Base-by-base conservation (phyloP, 1,139 yeast species). In the Fermentozyma sake region DNA sequence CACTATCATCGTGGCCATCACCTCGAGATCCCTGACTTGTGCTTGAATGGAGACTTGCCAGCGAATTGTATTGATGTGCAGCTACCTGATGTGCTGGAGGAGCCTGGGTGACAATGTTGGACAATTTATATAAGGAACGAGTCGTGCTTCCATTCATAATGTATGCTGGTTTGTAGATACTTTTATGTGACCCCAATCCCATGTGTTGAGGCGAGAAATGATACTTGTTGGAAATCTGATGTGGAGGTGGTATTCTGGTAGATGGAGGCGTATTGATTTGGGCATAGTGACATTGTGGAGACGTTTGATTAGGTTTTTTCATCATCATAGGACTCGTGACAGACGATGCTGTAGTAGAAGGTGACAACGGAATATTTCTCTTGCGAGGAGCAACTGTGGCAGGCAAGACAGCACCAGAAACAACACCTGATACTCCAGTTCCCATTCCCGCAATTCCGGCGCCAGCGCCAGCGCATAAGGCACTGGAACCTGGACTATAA, bases 1-100 rank as follows among this genome's bases (percentile, higher is more conserved):
- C 53, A 28, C 47, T 42, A 18, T 57, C 46, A n/a, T n/a, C n/a
- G n/a, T n/a, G n/a, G 11, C 50, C 50, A 22, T 44, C 48, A 7
- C 49, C 53, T 29, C 47, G 43, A 18, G 58, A 46, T n/a, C n/a
- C n/a, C n/a, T n/a, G n/a, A 12, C 50, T 37, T 26, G 39, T 42
- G 5, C 52, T 39, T 14, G 58, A 51, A 31, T 42, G 52, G 22
- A 55, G 39, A 36, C 63, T 58, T 17, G 52, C 52, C 32, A 47
- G 57, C 34, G 61, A 55, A 31, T 35, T 42, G 32, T 54, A 55
- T 30, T 46, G n/a, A n/a, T n/a, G n/a, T n/a, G n/a, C n/a, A n/a
- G n/a, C n/a, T n/a, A n/a, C n/a, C n/a, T n/a, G n/a, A n/a, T n/a
- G n/a, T n/a, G n/a, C n/a, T n/a, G n/a, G n/a, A n/a, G n/a, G n/a